Percentiles rank a stretch among this genome's conserved stretches.
Conservation (phyloP, 2,329 filamentous ascomycete genomes). For the Plectosphaerella cucumerina region DNA sequence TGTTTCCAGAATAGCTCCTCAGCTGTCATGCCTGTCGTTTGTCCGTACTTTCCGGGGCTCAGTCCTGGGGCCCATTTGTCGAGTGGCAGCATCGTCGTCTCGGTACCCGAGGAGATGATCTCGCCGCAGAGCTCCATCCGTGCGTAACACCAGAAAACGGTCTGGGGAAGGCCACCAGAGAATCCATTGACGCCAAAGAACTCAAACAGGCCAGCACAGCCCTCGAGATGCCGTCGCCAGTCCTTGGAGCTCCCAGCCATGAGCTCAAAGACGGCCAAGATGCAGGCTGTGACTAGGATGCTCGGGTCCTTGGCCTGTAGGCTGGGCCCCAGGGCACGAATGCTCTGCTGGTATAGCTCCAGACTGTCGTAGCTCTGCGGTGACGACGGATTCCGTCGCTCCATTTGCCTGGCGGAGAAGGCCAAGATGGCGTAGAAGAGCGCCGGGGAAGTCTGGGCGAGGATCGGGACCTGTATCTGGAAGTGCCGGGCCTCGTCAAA, state of each 20-base stretch:
- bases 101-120: conserved; percentile 44
- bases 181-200: conserved; percentile 45
- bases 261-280: conserved; percentile 43
- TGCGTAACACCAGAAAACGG: conserved; percentile 55
- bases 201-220: conserved; percentile 49
- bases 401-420: conserved; percentile 46
- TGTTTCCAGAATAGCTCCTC: conserved; percentile 21
- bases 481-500: conserved; percentile 50
- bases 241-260: conserved; percentile 43
- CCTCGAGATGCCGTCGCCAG: conserved; percentile 52
- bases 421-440: conserved; percentile 47
- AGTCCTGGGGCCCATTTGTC: conserved; percentile 39
- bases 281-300: conserved; percentile 41
- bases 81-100: conserved; percentile 43
- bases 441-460: conserved; percentile 40
- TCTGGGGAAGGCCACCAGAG: conserved; percentile 38
- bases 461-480: conserved; percentile 42
- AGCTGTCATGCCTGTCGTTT: conserved; percentile 5
- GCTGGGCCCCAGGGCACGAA: conserved; percentile 35
- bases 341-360: conserved; percentile 49
- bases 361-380: conserved; percentile 45
- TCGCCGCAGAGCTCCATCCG: conserved; percentile 54
- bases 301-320: conserved; percentile 38
- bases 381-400: not conserved
- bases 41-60: not conserved